Conservation (phyloP, 2,329 filamentous ascomycete genomes). For the Clarireedia monteithiana region DNA sequence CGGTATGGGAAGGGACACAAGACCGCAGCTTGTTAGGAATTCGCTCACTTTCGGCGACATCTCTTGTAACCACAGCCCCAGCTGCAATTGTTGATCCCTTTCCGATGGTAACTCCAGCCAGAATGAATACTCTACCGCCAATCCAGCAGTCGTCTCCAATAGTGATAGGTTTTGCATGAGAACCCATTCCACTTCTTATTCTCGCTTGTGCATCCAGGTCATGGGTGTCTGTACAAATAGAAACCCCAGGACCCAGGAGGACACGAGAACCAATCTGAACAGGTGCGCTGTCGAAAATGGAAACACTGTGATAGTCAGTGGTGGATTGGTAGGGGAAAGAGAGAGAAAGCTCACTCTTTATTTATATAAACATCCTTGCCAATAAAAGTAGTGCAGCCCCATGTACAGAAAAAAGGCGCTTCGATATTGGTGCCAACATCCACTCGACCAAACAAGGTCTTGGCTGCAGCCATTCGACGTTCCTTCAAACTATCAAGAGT, state of each 20-base stretch:
- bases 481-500: slow-evolving; percentile 15
- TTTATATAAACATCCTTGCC: slow-evolving; percentile 16
- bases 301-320: slow-evolving; percentile 13
- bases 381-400: slow-evolving; percentile 20
- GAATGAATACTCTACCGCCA: slow-evolving; percentile 40
- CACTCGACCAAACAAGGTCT: slow-evolving; percentile 14
- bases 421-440: slow-evolving; percentile 17
- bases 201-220: slow-evolving; percentile 52
- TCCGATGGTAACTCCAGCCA: slow-evolving; percentile 46
- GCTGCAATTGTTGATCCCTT: slow-evolving; percentile 44
- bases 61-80: slow-evolving; percentile 41
- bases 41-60: slow-evolving; percentile 13
- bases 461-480: slow-evolving; percentile 13
- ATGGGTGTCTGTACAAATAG: slow-evolving; percentile 64
- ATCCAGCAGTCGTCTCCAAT: slow-evolving; percentile 51
- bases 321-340: not conserved
- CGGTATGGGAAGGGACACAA: not conserved
- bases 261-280: slow-evolving; percentile 36
- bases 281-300: slow-evolving; percentile 29
- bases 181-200: slow-evolving; percentile 42
- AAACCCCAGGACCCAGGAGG: slow-evolving; percentile 61
- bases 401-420: slow-evolving; percentile 17
- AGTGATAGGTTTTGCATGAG: slow-evolving; percentile 37
- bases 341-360: slow-evolving; percentile 13
- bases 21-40: not conserved